Conservation (phyloP, 345 rosid species). For the Acer saccharum region DNA sequence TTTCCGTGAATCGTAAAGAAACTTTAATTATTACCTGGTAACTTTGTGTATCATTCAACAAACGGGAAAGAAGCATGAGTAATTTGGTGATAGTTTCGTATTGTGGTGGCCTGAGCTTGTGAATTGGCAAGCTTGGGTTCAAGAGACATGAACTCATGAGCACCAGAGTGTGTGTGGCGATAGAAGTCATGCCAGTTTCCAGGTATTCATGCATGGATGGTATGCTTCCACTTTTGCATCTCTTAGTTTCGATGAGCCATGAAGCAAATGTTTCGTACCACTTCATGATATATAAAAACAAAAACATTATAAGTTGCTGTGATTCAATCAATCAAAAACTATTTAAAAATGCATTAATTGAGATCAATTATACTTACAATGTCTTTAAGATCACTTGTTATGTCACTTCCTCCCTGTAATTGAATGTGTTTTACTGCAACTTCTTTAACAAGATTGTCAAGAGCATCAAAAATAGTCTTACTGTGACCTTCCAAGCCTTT, state of each 20-base stretch:
- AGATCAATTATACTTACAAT: conserved; percentile 36
- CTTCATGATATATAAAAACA: conserved; percentile 26
- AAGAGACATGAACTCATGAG: conserved; percentile 45
- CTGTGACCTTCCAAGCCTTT: conserved; percentile 46
- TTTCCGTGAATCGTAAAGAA: no score
- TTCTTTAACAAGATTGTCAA: conserved; percentile 45
- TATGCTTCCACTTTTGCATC: conserved; percentile 43
- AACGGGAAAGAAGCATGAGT: conserved; percentile 53
- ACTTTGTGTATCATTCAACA: conserved; percentile 62
- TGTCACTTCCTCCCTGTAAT: conserved; percentile 35
- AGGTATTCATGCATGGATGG: conserved; percentile 52
- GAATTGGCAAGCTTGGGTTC: conserved; percentile 27
- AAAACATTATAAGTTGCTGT: no score
- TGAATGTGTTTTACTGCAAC: conserved; percentile 27
- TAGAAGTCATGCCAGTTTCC: conserved; percentile 44
- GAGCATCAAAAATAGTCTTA: conserved; percentile 51
- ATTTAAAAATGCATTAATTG: no score
- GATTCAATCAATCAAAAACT: not conserved
- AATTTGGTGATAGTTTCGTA: conserved; percentile 46
- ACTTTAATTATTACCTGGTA: conserved; percentile 38
- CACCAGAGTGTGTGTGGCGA: conserved; percentile 45
- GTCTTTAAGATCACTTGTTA: conserved; percentile 33
- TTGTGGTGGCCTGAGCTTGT: conserved; percentile 28
- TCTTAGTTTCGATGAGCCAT: conserved; percentile 60
- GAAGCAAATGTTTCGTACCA: conserved; percentile 68